phyloP scores from a whole-genome alignment of 2,329 filamentous ascomycete species.

The Aspergillus sp. region DNA sequence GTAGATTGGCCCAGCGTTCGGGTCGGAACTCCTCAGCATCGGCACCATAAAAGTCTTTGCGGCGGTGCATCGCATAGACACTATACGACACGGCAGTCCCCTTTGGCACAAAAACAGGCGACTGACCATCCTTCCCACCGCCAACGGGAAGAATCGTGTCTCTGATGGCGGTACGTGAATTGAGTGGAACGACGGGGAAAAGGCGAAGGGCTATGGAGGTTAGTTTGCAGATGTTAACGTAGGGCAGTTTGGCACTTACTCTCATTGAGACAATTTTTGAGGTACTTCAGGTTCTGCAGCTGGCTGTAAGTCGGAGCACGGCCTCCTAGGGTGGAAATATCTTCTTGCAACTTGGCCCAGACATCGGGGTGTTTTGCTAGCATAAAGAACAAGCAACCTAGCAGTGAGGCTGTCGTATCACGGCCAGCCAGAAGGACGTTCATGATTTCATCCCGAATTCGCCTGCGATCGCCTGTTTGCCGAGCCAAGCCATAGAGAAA shows the following conservation, averaged over 20 bases:
- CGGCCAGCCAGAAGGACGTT: slow-evolving; percentile 53
- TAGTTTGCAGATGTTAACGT: background rate
- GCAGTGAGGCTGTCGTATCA: slow-evolving; percentile 50
- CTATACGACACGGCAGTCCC: slow-evolving; percentile 65
- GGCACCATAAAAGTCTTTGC: slow-evolving; percentile 47
- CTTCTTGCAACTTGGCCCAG: slow-evolving; percentile 37
- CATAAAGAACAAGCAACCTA: slow-evolving; percentile 47
- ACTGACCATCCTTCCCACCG: slow-evolving; percentile 59
- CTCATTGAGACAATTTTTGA: slow-evolving; percentile 26
- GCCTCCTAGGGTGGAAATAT: slow-evolving; percentile 24
- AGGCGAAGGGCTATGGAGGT: slow-evolving; percentile 37
- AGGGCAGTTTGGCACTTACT: slow-evolving; percentile 11
- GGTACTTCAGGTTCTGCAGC: slow-evolving; percentile 25
- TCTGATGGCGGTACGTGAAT: slow-evolving; percentile 35
- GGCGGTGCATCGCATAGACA: slow-evolving; percentile 70
- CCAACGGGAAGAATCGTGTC: slow-evolving; percentile 47
- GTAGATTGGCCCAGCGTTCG: slow-evolving; percentile 46
- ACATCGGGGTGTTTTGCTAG: slow-evolving; percentile 41
- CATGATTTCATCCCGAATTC: slow-evolving; percentile 47
- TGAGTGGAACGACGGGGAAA: slow-evolving; percentile 45
- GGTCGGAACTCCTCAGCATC: slow-evolving; percentile 50
- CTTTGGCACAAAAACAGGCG: slow-evolving; percentile 65
- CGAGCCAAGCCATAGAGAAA: slow-evolving; percentile 49
- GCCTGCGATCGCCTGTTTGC: slow-evolving; percentile 43
- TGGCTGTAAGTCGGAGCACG: slow-evolving; percentile 23